phyloP scores from a whole-genome alignment of 768 basidiomycete species.

The Calocybe gangraenosa region DNA sequence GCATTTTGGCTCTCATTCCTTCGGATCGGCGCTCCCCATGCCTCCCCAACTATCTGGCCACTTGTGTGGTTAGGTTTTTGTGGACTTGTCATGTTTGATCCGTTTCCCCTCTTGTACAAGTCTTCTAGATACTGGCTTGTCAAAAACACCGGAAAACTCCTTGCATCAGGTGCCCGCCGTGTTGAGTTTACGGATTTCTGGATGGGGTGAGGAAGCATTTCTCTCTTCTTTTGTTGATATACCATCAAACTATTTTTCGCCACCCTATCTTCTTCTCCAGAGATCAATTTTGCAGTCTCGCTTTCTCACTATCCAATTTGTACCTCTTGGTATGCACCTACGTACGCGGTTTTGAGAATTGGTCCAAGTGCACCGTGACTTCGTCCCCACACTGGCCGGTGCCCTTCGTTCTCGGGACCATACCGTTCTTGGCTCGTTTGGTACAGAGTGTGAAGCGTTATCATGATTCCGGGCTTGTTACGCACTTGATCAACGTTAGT shows the following conservation, averaged over 20 bases:
- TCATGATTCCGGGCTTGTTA: slow-evolving; percentile 63
- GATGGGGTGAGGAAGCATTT: slow-evolving; percentile 60
- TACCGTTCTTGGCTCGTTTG: slow-evolving; percentile 76
- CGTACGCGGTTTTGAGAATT: slow-evolving; percentile 45
- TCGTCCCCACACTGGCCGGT: slow-evolving; percentile 52
- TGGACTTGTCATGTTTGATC: slow-evolving; percentile 62
- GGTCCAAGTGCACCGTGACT: slow-evolving; percentile 43
- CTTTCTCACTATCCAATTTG: slow-evolving; percentile 69
- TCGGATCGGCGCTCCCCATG: slow-evolving; percentile 46
- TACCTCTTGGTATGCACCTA: slow-evolving; percentile 78
- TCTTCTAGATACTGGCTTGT: slow-evolving; percentile 81
- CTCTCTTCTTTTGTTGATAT: background rate
- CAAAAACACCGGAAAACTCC: slow-evolving; percentile 54
- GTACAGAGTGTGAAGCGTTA: slow-evolving; percentile 89
- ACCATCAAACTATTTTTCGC: background rate
- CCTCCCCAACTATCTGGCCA: slow-evolving; percentile 74
- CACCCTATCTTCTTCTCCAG: slow-evolving; percentile 28
- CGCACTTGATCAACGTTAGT: slow-evolving; percentile 84
- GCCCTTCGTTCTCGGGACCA: slow-evolving; percentile 50
- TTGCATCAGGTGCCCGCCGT: slow-evolving; percentile 61
- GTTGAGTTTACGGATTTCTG: slow-evolving; percentile 93
- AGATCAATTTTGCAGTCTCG: slow-evolving; percentile 79
- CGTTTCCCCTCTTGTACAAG: slow-evolving; percentile 61
- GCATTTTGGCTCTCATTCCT: slow-evolving; percentile 85
- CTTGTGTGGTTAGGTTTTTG: slow-evolving; percentile 74